Evolutionary conservation across 1,284 basidiomycete genomes (phyloP).

Genomic region (Pseudozyma flocculosa): DNA sequence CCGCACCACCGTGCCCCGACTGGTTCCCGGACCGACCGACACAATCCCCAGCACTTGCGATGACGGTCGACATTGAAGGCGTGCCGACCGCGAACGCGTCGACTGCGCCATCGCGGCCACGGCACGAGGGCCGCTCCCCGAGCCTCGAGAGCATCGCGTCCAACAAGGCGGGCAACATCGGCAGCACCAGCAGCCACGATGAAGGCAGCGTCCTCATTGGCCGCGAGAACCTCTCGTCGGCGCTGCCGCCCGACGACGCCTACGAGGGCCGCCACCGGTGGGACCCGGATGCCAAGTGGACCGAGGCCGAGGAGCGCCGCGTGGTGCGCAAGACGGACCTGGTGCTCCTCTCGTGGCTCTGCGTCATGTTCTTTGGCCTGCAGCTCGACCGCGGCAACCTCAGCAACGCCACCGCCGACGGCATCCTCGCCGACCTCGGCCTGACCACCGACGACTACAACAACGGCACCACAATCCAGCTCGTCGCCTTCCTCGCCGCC

Average conservation of each 20-base stretch:
- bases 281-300: constrained; percentile 27
- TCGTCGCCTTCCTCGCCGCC: constrained; percentile 30
- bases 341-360: constrained; percentile 15
- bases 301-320: constrained; percentile 9
- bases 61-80: too few species aligned
- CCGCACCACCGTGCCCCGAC: too few species aligned
- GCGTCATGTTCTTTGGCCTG: constrained; percentile 32
- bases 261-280: constrained; percentile 31
- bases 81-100: too few species aligned
- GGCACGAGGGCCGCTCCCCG: too few species aligned
- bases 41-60: too few species aligned
- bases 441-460: constrained; percentile 46
- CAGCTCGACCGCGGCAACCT: constrained; percentile 39
- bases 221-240: too few species aligned
- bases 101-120: too few species aligned
- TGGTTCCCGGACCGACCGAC: too few species aligned
- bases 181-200: too few species aligned
- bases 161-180: too few species aligned
- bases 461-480: constrained; percentile 36
- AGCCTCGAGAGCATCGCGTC: too few species aligned
- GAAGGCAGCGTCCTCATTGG: too few species aligned
- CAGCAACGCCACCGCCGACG: constrained; percentile 29
- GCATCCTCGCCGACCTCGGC: constrained; percentile 35
- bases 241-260: background rate
- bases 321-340: constrained; percentile 15